A percentile compares a stretch with the other conserved stretches of the same genome.
Conservation (phyloP, 345 rosid genomes). For the Gossypium raimondii region DNA sequence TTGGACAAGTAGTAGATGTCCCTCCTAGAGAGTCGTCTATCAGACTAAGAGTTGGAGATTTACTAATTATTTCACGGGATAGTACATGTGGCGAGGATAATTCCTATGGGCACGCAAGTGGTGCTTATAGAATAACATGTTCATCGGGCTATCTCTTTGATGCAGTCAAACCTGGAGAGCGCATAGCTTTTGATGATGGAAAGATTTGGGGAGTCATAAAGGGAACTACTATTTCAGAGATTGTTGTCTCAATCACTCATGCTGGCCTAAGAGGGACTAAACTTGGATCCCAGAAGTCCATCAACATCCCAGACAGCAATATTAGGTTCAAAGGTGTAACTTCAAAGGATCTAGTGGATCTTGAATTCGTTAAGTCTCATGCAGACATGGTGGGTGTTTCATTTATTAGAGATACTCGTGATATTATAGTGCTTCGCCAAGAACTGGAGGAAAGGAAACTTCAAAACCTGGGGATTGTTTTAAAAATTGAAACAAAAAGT, state of each 20-base stretch:
- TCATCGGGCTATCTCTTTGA: conserved; percentile 57
- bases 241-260: conserved; percentile 54
- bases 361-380: conserved; percentile 55
- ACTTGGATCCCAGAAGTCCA: conserved; percentile 65
- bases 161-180: conserved; percentile 59
- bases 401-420: conserved; percentile 48
- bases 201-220: conserved; percentile 59
- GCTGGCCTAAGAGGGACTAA: conserved; percentile 57
- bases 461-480: conserved; percentile 44
- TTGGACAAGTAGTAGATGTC: conserved; percentile 51
- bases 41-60: conserved; percentile 57
- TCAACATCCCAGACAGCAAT: conserved; percentile 61
- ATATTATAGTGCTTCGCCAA: conserved; percentile 46
- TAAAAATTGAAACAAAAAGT: conserved; percentile 60
- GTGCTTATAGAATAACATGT: conserved; percentile 49
- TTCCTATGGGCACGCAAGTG: conserved; percentile 19
- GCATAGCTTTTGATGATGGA: conserved; percentile 67
- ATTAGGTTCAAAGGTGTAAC: conserved; percentile 59
- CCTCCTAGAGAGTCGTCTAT: conserved; percentile 47
- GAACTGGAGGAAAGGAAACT: conserved; percentile 52
- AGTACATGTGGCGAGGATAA: conserved; percentile 26
- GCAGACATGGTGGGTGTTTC: conserved; percentile 73
- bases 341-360: conserved; percentile 64
- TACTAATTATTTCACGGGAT: conserved; percentile 47
- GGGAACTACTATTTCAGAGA: conserved; percentile 52